Evolutionary conservation across 805 yeast genomes (phyloP).

Genomic region (Pichia eremophila): DNA sequence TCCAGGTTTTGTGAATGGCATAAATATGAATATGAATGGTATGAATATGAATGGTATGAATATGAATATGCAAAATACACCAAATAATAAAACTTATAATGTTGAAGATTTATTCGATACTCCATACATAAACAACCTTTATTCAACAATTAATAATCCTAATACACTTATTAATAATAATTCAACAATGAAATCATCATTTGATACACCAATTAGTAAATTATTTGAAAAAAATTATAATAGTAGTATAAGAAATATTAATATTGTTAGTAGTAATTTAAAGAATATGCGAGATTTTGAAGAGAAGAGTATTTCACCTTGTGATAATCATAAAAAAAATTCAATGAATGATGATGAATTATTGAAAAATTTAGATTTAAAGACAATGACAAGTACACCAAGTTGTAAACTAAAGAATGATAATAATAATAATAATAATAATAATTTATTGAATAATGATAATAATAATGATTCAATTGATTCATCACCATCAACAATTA

Average conservation of each 20-base stretch:
- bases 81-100: constrained; percentile 4
- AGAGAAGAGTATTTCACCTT: background rate
- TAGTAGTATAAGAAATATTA: too few species aligned
- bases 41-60: background rate
- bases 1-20: background rate
- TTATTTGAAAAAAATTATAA: background rate
- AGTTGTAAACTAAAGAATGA: background rate
- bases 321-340: background rate
- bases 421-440: background rate
- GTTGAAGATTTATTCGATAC: constrained; percentile 8
- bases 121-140: constrained; percentile 9
- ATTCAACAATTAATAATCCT: constrained; percentile 5
- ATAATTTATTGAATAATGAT: background rate
- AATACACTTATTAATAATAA: background rate
- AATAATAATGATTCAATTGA: constrained; percentile 4
- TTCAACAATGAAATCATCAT: background rate
- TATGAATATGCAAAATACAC: constrained; percentile 1
- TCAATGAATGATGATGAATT: background rate
- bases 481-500: constrained; percentile 29
- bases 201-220: background rate
- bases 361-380: background rate
- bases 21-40: background rate
- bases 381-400: background rate
- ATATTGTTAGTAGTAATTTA: too few species aligned
- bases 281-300: background rate